A percentile compares a stretch with the other conserved stretches of the same genome.
These are phyloP conservation scores for Gymnopus androsaceus DNA, from an alignment of 1,284 basidiomycete genomes.

Conservation along the genomic window DNA sequence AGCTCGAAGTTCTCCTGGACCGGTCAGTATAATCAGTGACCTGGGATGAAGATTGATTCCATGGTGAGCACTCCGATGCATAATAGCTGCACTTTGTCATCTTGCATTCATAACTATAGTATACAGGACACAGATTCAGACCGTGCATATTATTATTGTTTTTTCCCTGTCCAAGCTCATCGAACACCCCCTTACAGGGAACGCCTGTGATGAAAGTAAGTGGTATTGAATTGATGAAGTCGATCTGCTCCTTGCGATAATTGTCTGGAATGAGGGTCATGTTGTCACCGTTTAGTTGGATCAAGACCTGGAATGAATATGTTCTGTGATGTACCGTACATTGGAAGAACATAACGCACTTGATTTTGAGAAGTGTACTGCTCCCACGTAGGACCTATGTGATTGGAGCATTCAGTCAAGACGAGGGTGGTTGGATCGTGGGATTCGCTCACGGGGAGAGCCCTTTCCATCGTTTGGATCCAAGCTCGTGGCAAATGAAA, in stretches of 20 bases:
- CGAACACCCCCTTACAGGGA: no score
- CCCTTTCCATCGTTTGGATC: slow-evolving; percentile 53
- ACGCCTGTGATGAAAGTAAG: slow-evolving; percentile 26
- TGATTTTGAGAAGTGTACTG: slow-evolving; percentile 34
- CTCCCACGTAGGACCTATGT: slow-evolving; percentile 38
- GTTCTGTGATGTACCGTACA: neutral
- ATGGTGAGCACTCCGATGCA: slow-evolving; percentile 54
- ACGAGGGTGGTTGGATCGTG: no score
- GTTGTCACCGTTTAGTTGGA: slow-evolving; percentile 43
- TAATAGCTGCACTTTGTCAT: no score
- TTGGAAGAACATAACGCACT: no score
- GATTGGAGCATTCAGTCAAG: neutral
- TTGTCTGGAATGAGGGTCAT: slow-evolving; percentile 39
- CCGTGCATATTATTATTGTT: no score
- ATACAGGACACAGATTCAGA: no score
- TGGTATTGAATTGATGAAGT: slow-evolving; percentile 37
- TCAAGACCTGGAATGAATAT: slow-evolving; percentile 28
- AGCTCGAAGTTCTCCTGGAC: no score
- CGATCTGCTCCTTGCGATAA: slow-evolving; percentile 36
- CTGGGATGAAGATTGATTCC: slow-evolving; percentile 52
- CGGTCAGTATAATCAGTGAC: slow-evolving; percentile 33
- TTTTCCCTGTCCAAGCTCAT: no score
- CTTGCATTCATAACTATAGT: no score
- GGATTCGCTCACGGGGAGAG: slow-evolving; percentile 28
- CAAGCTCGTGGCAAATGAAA: slow-evolving; percentile 50